Base-by-base conservation (phyloP, 2,329 filamentous ascomycete species). In the Curvularia lunata region DNA sequence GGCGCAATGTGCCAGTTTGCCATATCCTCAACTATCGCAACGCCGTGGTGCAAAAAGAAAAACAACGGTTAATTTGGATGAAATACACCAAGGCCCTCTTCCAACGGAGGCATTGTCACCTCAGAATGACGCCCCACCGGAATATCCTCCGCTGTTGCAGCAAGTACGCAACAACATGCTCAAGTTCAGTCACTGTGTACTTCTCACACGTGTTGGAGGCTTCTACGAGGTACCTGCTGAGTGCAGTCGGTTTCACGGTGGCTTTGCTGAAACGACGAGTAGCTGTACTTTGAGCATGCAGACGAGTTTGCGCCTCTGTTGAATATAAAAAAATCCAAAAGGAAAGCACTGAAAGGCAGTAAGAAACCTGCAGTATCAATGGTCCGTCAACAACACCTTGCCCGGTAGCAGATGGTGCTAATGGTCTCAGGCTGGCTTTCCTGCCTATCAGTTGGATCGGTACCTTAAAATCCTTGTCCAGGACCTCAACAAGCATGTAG, bases 381-480 rank as follows among this genome's bases (percentile, higher is more conserved):
- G 94, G 91, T 93, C 80, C 70, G 74, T 58, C 49, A 23, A 43
- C 3, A 23, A n/a, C 16, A 21, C 12, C 7, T 25, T 19, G 16
- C 27, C 5, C 19, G 9, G 5, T 5, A 19, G 18, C 2, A n/a
- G 16, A 30, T n/a, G 9, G 19, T 8, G 9, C 54, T 71, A 30
- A 73, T 62, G 54, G 9, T 1, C 2, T 12, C 71, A 91, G 90
- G 90, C 93, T 64, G 95, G 95, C 1, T 99, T 99, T 67, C 95
- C 94, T 18, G 92, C 91, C 75, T 93, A 91, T 71, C 93, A 98
- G 74, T 83, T 99, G 25, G 94, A 98, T 72, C 88, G 92, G 23
- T 97, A 92, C 75, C 85, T 99, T 67, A 98, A 97, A 77, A 87
- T 91, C 60, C 85, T 99, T 19, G 95, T 99, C 3, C 90, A 97